Evolutionary conservation across 2,329 filamentous ascomycete genomes (phyloP).

Genomic region (Didymella lethalis): DNA sequence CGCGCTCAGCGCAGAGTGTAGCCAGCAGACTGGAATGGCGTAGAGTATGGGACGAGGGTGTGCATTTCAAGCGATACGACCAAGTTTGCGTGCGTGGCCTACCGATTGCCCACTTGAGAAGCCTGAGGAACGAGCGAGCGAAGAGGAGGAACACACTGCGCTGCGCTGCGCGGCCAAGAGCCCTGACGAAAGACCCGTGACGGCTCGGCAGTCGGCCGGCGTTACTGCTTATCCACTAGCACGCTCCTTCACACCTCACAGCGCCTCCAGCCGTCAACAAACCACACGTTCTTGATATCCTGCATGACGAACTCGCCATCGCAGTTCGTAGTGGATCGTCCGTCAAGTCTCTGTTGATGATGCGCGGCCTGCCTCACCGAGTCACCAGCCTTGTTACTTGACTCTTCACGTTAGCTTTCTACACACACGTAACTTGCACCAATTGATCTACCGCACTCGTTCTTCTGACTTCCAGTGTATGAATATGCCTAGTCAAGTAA

Average conservation of each 20-base stretch:
- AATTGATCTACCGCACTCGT: too few species aligned
- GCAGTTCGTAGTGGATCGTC: too few species aligned
- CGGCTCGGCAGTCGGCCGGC: constrained; percentile 20
- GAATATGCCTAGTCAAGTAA: neutral
- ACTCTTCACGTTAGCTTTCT: too few species aligned
- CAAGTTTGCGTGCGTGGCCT: constrained; percentile 32
- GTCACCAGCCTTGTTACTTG: too few species aligned
- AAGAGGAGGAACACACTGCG: constrained; percentile 24
- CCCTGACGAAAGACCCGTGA: constrained; percentile 29
- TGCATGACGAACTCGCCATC: too few species aligned
- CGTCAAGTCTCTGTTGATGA: too few species aligned
- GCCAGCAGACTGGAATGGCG: constrained; percentile 27
- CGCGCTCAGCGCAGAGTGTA: constrained; percentile 30
- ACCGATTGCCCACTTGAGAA: constrained; percentile 27
- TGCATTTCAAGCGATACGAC: constrained; percentile 40
- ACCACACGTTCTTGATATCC: neutral
- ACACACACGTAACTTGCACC: too few species aligned
- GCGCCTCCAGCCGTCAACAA: neutral
- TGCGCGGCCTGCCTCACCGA: too few species aligned
- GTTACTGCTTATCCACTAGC: neutral
- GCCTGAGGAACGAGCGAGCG: constrained; percentile 21
- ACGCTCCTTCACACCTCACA: constrained; percentile 5
- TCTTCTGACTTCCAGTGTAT: too few species aligned
- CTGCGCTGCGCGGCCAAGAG: constrained; percentile 29
- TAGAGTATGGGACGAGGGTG: constrained; percentile 32